Evolutionary conservation across 2,329 filamentous ascomycete genomes (phyloP).

Genomic region (Zelopaecilomyces penicillatus): DNA sequence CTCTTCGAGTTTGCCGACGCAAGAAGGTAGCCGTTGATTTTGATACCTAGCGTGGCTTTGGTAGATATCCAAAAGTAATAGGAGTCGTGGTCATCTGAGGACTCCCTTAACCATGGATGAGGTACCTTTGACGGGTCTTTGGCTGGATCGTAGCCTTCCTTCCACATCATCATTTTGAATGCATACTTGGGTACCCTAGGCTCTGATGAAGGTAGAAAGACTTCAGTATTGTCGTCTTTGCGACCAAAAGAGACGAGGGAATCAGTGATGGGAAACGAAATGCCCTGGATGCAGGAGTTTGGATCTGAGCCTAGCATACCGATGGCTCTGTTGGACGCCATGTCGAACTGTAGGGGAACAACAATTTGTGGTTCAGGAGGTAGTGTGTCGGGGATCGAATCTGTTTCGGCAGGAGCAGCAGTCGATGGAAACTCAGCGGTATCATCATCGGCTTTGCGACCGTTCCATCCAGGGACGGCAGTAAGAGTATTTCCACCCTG

Average conservation of each 20-base stretch:
- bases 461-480: slow-evolving; percentile 16
- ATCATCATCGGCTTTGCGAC: slow-evolving; percentile 9
- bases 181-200: slow-evolving; percentile 72
- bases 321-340: slow-evolving; percentile 36
- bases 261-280: slow-evolving; percentile 57
- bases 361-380: slow-evolving; percentile 27
- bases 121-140: slow-evolving; percentile 47
- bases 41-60: slow-evolving; percentile 67
- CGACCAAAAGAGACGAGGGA: slow-evolving; percentile 73
- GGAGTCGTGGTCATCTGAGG: slow-evolving; percentile 36
- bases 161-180: slow-evolving; percentile 69
- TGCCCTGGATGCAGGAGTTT: slow-evolving; percentile 55
- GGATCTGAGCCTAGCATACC: slow-evolving; percentile 59
- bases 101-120: slow-evolving; percentile 31
- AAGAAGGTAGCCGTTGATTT: slow-evolving; percentile 65
- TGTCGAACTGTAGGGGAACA: slow-evolving; percentile 25
- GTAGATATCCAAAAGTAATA: slow-evolving; percentile 70
- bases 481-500: slow-evolving; percentile 1
- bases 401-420: slow-evolving; percentile 17
- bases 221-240: slow-evolving; percentile 55
- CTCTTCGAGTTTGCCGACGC: slow-evolving; percentile 46
- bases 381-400: slow-evolving; percentile 28
- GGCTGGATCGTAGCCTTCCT: slow-evolving; percentile 54
- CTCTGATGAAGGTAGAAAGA: slow-evolving; percentile 56
- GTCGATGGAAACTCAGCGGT: slow-evolving; percentile 22